Percentiles rank a stretch among this genome's conserved stretches.
Evolutionary conservation across 2,329 filamentous ascomycete species (phyloP).

Genomic region (Pseudogymnoascus sp.): DNA sequence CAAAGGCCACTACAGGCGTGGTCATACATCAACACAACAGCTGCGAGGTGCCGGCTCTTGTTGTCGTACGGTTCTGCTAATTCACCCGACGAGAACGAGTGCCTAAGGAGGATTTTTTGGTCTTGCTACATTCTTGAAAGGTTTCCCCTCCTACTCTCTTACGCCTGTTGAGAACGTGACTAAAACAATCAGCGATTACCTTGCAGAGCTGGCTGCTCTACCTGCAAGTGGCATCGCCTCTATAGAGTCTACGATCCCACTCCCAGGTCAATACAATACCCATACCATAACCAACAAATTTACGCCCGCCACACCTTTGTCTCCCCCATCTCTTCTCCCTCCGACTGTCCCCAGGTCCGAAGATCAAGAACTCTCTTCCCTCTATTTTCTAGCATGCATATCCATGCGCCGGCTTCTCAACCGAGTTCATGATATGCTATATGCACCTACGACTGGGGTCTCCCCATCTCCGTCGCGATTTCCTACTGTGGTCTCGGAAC

Average conservation of each 20-base stretch:
- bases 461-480: conserved; percentile 38
- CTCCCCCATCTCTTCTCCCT: neutral
- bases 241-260: conserved; percentile 42
- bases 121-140: conserved; percentile 47
- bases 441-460: conserved; percentile 38
- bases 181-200: conserved; percentile 35
- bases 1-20: conserved; percentile 44
- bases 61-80: conserved; percentile 35
- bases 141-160: conserved; percentile 20
- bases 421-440: conserved; percentile 40
- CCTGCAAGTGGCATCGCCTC: conserved; percentile 43
- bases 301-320: neutral
- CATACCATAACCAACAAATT: conserved; percentile 30
- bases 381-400: conserved; percentile 47
- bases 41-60: conserved; percentile 42
- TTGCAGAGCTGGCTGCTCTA: conserved; percentile 43
- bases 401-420: conserved; percentile 42
- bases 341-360: conserved; percentile 11
- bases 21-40: conserved; percentile 42
- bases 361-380: conserved; percentile 38
- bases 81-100: conserved; percentile 36
- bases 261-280: conserved; percentile 40
- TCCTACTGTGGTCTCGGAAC: conserved; percentile 39
- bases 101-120: conserved; percentile 45
- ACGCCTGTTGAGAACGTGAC: neutral